These are phyloP conservation scores for Rhodotorula paludigena DNA, from an alignment of 768 basidiomycete genomes.

Conservation along the genomic window DNA sequence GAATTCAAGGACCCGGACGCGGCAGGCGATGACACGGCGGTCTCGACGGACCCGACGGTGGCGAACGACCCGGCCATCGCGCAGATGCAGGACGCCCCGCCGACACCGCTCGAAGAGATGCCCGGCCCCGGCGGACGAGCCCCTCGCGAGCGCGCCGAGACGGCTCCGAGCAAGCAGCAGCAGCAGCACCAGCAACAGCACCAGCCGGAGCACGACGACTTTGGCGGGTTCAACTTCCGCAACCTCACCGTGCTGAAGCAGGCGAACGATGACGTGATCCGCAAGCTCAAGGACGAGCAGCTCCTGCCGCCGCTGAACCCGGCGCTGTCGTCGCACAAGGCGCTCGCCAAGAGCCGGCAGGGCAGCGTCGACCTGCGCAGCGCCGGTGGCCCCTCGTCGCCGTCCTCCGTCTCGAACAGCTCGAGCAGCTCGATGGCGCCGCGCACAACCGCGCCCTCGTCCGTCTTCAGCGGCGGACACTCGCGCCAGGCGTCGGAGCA, in stretches of 20 bases:
- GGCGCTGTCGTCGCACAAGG: conserved; percentile 13
- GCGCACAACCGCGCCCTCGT: conserved; percentile 59
- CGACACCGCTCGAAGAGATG: conserved; percentile 46
- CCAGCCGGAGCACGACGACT: conserved; percentile 67
- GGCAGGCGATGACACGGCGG: conserved; percentile 37
- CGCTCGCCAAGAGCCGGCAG: conserved; percentile 14
- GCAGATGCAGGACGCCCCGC: conserved; percentile 34
- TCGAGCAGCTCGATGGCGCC: conserved; percentile 17
- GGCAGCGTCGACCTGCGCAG: not conserved
- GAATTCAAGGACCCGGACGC: conserved; percentile 78
- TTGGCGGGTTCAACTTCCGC: conserved; percentile 97
- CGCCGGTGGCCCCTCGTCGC: conserved; percentile 18
- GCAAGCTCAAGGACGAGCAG: conserved; percentile 88
- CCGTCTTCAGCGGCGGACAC: conserved; percentile 42
- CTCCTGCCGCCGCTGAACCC: conserved; percentile 55
- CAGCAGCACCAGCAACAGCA: too few species aligned
- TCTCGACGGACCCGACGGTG: conserved; percentile 34
- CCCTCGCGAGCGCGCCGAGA: conserved; percentile 15
- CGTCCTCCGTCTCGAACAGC: conserved; percentile 19
- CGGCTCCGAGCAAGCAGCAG: conserved; percentile 1
- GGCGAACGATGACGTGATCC: conserved; percentile 95
- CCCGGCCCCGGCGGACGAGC: conserved; percentile 45
- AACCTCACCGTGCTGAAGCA: conserved; percentile 93
- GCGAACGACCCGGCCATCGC: conserved; percentile 47
- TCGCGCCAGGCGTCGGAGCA: conserved; percentile 20